Evolutionary conservation across 1,284 basidiomycete genomes (phyloP).

Genomic region (Apiotrichum porosum): DNA sequence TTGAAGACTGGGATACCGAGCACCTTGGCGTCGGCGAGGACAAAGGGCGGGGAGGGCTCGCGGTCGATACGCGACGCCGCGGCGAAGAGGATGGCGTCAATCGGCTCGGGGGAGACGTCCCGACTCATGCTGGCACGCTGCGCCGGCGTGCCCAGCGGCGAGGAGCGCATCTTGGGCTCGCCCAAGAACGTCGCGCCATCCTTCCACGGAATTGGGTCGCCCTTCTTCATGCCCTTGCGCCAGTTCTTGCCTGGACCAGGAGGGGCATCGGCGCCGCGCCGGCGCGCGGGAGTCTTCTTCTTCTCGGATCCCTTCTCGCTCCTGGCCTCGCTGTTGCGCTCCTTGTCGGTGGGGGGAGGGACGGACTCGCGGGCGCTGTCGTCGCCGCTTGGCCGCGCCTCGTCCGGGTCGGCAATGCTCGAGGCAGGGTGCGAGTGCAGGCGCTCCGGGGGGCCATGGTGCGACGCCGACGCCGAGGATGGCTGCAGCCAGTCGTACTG

Average conservation of each 20-base stretch:
- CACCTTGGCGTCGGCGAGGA: constrained; percentile 29
- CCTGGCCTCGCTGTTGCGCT: background rate
- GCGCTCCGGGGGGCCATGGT: constrained; percentile 37
- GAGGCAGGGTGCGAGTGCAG: background rate
- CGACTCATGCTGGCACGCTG: constrained; percentile 18
- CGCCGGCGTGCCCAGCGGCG: constrained; percentile 11
- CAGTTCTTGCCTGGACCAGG: constrained; percentile 37
- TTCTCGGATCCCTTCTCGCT: constrained; percentile 16
- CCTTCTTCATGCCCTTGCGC: constrained; percentile 43
- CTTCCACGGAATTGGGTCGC: constrained; percentile 26
- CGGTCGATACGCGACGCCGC: constrained; percentile 2
- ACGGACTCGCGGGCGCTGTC: constrained; percentile 1
- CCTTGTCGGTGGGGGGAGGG: background rate
- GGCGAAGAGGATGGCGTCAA: constrained; percentile 9
- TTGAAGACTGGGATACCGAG: constrained; percentile 42
- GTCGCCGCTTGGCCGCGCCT: constrained; percentile 4
- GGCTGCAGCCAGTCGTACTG: constrained; percentile 43
- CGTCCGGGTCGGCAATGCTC: background rate
- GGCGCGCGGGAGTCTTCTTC: constrained; percentile 19
- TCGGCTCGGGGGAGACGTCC: constrained; percentile 29
- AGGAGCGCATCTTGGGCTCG: background rate
- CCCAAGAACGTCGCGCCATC: constrained; percentile 18
- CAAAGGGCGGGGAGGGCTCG: constrained; percentile 24
- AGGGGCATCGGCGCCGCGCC: constrained; percentile 6
- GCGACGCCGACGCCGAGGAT: constrained; percentile 32